Base-by-base conservation (phyloP, 176 grass and related monocot genomes). In the Puya raimondii region DNA sequence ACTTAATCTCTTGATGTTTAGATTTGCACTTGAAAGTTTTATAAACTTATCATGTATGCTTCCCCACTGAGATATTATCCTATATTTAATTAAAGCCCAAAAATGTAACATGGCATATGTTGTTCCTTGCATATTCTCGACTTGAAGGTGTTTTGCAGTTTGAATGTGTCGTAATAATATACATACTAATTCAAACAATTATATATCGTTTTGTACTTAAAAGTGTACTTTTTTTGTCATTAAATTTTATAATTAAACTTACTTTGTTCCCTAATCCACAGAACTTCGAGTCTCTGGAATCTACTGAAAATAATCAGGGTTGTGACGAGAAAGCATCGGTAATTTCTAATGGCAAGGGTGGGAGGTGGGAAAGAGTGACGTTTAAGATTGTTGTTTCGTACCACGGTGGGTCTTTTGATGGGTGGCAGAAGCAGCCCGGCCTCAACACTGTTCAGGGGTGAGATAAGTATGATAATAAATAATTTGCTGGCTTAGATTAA, bases 381-480 rank as follows among this genome's bases (percentile, higher is more conserved):
- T 97, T 92, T 74, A 97, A 92, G 72, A 76, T 97, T 79, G 72
- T 88, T 70, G 71, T 97, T 64, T 90, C 89, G 0, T 97, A 97
- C 66, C 89, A 92, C 72, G 94, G 94, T 8, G 69, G 68, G 0
- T 90, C 94, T 0, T 92, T 97, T 8, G 93, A 97, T 65, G 93
- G 93, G 15, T 97, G 93, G 93, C 89, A 97, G 61, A 97, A 92
- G 82, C 93, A 97, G 57, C 86, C 89, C 67, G 71, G 12, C 22
- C 83, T 92, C 20, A 87, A 82, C 72, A 97, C 93, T n/a, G 89
- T 90, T 84, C 93, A 97, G 72, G 93, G 89, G 93, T 97, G 90
- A 85, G 51, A 16, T 51, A 67, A 78, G 51, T 70, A 69, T n/a
- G 5, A 63, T 11, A 48, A 81, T 71, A 47, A 54, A 48, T 42